Evolutionary conservation across 2,329 filamentous ascomycete species (phyloP).

Genomic region (Pleurostoma richardsiae): DNA sequence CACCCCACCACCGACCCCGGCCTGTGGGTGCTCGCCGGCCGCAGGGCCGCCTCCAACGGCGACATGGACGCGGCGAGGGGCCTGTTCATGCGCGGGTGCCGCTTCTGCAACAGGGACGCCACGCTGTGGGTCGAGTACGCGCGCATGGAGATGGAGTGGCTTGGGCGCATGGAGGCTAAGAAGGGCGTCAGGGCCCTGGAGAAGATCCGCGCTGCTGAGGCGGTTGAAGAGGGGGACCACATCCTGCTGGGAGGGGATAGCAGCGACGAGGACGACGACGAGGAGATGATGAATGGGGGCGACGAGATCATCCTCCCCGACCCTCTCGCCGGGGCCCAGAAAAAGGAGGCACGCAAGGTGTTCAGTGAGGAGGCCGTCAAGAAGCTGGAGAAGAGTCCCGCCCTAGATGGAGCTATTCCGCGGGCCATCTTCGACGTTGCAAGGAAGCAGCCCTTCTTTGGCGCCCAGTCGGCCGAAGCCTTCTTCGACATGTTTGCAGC

Average conservation of each 20-base stretch:
- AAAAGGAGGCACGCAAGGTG: conserved; percentile 32
- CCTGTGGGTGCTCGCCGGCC: conserved; percentile 83
- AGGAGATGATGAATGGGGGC: conserved; percentile 22
- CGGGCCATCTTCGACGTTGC: conserved; percentile 87
- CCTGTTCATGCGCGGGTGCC: conserved; percentile 81
- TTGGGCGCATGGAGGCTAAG: conserved; percentile 73
- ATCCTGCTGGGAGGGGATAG: conserved; percentile 40
- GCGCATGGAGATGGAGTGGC: conserved; percentile 86
- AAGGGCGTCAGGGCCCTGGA: conserved; percentile 41
- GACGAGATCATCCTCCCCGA: conserved; percentile 39
- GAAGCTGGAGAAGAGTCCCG: conserved; percentile 69
- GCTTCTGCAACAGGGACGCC: conserved; percentile 76
- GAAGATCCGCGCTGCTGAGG: conserved; percentile 18
- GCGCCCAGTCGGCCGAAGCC: conserved; percentile 58
- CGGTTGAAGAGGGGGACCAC: conserved; percentile 37
- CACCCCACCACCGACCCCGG: conserved; percentile 77
- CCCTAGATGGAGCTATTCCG: conserved; percentile 88
- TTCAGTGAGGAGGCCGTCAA: conserved; percentile 39
- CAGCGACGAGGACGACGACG: conserved; percentile 42
- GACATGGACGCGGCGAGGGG: conserved; percentile 83
- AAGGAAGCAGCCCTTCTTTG: conserved; percentile 70
- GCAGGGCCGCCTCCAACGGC: conserved; percentile 69
- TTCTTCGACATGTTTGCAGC: conserved; percentile 78
- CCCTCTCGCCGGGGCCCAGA: conserved; percentile 26
- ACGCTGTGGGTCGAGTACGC: conserved; percentile 86